Evolutionary conservation across 208 protist species (phyloP).

Genomic region (Acanthamoeba sp.): DNA sequence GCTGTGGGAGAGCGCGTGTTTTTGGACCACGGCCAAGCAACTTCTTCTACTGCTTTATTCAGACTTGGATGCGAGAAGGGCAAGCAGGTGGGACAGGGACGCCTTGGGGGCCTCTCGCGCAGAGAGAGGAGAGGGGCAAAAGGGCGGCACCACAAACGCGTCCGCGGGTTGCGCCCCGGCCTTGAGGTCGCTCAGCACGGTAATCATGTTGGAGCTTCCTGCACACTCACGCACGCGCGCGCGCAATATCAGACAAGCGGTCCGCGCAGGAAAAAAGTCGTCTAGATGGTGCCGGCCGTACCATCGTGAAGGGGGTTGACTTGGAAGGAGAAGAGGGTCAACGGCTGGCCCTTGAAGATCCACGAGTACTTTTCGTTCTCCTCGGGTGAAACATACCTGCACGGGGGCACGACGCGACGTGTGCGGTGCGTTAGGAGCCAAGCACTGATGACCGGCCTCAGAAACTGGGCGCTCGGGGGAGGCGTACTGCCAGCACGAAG

Average conservation of each 20-base stretch:
- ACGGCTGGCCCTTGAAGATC: slow-evolving; percentile 40
- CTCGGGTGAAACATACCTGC: neutral
- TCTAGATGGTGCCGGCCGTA: too few species aligned
- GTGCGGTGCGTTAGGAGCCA: neutral
- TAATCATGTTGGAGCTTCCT: slow-evolving; percentile 18
- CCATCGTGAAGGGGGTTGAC: neutral
- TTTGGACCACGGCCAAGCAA: too few species aligned
- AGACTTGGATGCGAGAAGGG: neutral
- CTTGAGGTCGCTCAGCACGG: neutral
- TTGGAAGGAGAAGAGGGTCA: slow-evolving; percentile 1
- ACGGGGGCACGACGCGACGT: neutral
- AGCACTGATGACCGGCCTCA: neutral
- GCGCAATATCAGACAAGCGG: neutral
- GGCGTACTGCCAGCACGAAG: slow-evolving; percentile 33
- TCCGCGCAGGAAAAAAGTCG: too few species aligned
- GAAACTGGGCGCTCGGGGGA: neutral
- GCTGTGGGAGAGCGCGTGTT: too few species aligned
- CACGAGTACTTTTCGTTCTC: slow-evolving; percentile 23
- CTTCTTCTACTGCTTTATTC: too few species aligned
- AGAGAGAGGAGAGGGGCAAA: neutral
- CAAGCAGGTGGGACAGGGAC: neutral
- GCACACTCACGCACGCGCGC: neutral
- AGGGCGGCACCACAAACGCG: neutral
- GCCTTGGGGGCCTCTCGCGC: neutral
- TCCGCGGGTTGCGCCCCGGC: neutral